Conservation (phyloP, 768 basidiomycete genomes). For the Tulasnella calospora region DNA sequence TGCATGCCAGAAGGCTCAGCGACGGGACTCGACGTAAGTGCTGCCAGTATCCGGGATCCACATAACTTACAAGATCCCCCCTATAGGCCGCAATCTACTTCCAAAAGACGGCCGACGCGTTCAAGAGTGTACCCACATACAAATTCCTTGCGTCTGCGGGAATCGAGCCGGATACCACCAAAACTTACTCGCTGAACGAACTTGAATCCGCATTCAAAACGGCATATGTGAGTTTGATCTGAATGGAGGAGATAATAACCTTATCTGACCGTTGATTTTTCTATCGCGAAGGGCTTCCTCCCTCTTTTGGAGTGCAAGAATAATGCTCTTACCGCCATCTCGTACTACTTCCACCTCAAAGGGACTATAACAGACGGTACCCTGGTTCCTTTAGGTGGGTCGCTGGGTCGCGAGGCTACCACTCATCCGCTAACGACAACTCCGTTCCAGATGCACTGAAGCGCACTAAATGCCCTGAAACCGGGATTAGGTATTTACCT, state of each 20-base stretch:
- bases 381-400: not conserved
- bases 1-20: not conserved
- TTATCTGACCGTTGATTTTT: not conserved
- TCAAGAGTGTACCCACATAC: not conserved
- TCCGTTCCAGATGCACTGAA: not conserved
- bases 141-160: not conserved
- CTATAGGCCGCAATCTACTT: constrained; percentile 6
- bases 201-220: not conserved
- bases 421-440: not conserved
- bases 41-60: too few relatives aligned
- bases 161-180: not conserved
- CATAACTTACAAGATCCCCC: not conserved
- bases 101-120: not conserved
- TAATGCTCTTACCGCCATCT: constrained; percentile 43
- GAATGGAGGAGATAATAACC: too few relatives aligned
- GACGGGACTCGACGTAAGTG: not conserved
- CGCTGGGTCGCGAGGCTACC: not conserved
- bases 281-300: constrained; percentile 41
- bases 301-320: constrained; percentile 47
- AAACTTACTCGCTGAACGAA: not conserved
- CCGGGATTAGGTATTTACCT: not conserved
- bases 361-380: constrained; percentile 59
- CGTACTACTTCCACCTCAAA: constrained; percentile 49
- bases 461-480: not conserved
- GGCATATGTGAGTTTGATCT: not conserved